Evolutionary conservation across 2,329 filamentous ascomycete genomes (phyloP).

Genomic region (Alternaria sp.): DNA sequence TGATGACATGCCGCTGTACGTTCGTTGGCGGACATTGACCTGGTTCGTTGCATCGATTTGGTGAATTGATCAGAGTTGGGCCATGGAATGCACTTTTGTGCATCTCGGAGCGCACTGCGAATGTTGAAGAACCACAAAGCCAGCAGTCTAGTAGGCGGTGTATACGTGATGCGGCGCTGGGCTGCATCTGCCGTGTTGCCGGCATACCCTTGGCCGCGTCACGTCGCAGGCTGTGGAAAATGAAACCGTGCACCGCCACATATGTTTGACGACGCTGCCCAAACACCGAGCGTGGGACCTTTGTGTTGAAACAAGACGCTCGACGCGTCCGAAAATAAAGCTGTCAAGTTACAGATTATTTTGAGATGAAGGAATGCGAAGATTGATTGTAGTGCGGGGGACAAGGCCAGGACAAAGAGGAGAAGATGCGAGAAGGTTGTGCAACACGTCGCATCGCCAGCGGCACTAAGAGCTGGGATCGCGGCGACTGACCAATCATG

Average conservation of each 20-base stretch:
- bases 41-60: background rate
- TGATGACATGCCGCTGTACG: background rate
- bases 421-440: constrained; percentile 13
- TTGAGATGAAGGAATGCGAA: constrained; percentile 2
- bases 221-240: constrained; percentile 10
- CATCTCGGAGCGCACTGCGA: background rate
- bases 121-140: background rate
- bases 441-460: constrained; percentile 17
- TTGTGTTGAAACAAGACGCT: constrained; percentile 1
- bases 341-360: background rate
- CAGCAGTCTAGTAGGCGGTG: background rate
- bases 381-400: background rate
- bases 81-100: background rate
- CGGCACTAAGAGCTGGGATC: background rate
- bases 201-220: constrained; percentile 19
- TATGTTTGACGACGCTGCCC: background rate
- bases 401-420: constrained; percentile 1
- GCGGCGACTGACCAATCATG: constrained; percentile 19
- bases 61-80: background rate
- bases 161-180: background rate
- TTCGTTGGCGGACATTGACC: background rate
- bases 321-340: constrained; percentile 5
- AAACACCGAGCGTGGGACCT: constrained; percentile 8
- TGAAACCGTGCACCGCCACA: constrained; percentile 29
- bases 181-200: constrained; percentile 17